These are phyloP conservation scores for Rhizophagus prolifer DNA, from an alignment of 192 early-diverging fungal genomes.

Conservation along the genomic window DNA sequence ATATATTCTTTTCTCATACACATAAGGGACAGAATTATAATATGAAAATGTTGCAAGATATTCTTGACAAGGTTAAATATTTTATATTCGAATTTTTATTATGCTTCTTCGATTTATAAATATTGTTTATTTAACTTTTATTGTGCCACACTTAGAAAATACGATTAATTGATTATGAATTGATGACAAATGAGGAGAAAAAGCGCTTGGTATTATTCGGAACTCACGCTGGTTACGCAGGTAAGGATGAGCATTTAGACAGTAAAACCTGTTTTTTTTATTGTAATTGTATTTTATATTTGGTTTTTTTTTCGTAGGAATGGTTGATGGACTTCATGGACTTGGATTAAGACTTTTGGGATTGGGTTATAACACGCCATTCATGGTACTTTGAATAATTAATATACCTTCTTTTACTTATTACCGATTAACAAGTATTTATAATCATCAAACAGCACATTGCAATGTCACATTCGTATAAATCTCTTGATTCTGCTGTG, in stretches of 20 bases:
- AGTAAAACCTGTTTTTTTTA: background rate
- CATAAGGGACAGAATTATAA: conserved; percentile 97
- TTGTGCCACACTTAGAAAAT: conserved; percentile 55
- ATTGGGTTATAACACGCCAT: conserved; percentile 91
- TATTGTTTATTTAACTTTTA: background rate
- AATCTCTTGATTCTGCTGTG: conserved; percentile 60
- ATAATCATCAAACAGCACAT: conserved; percentile 48
- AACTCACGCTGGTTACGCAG: conserved; percentile 91
- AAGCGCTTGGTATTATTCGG: conserved; percentile 91
- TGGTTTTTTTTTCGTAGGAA: conserved; percentile 40
- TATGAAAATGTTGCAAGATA: conserved; percentile 83
- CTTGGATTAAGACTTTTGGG: conserved; percentile 90
- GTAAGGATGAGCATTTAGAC: conserved; percentile 33
- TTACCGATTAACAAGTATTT: conserved; percentile 31
- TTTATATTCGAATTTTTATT: background rate
- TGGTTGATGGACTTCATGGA: conserved; percentile 91
- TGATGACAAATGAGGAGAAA: conserved; percentile 74
- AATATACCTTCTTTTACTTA: conserved; percentile 23
- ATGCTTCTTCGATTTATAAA: no score
- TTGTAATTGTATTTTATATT: background rate
- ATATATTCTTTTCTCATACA: conserved; percentile 95
- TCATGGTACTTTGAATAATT: conserved; percentile 59
- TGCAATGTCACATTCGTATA: conserved; percentile 75
- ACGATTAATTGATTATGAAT: conserved; percentile 93
- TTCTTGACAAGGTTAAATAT: conserved; percentile 78